Evolutionary conservation across 495 filamentous ascomycete genomes (phyloP).

Genomic region (Neurospora intermedia): DNA sequence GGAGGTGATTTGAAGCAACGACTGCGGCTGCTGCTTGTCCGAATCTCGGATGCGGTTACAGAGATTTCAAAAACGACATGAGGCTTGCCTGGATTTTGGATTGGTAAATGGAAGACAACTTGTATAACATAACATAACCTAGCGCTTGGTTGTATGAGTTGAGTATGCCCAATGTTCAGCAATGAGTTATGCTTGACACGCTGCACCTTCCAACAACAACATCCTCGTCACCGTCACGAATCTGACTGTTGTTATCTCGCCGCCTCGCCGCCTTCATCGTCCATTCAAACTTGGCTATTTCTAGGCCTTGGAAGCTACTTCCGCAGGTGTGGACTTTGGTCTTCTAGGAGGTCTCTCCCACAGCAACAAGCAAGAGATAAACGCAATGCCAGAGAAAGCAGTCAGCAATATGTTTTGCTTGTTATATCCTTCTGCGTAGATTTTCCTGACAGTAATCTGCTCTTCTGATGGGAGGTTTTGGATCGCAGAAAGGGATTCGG

Average conservation of each 20-base stretch:
- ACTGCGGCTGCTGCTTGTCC: not conserved
- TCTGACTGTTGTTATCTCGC: not conserved
- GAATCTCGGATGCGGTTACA: not conserved
- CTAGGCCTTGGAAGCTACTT: not conserved
- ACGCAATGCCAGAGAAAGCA: not conserved
- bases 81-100: not conserved
- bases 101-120: not conserved
- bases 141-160: not conserved
- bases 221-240: not conserved
- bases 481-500: slow-evolving; percentile 3
- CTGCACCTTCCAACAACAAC: not conserved
- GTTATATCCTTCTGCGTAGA: slow-evolving; percentile 1
- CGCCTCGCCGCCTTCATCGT: not conserved
- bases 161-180: not conserved
- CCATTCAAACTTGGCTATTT: not conserved
- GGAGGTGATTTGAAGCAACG: not conserved
- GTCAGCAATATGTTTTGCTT: slow-evolving; percentile 1
- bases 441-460: not conserved
- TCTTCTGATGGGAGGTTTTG: not conserved
- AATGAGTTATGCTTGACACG: not conserved
- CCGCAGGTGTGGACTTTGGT: not conserved
- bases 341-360: not conserved
- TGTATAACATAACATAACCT: not conserved
- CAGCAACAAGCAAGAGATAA: not conserved
- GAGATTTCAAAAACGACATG: not conserved